These are phyloP conservation scores for Lactarius quietus DNA, from an alignment of 768 basidiomycete species.

Conservation along the genomic window DNA sequence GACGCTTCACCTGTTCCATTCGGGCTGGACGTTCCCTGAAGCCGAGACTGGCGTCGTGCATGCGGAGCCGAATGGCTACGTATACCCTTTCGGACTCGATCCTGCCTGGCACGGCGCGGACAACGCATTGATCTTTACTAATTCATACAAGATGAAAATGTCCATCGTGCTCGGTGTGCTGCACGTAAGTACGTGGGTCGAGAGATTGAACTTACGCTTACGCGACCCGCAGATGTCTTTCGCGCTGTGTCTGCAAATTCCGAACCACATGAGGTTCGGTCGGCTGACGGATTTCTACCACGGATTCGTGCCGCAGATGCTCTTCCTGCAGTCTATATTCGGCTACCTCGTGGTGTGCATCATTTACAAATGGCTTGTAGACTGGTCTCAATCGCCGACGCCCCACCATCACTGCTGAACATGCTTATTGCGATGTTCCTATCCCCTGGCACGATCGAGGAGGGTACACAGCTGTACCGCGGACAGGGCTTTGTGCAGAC, in stretches of 20 bases:
- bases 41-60: slow-evolving; percentile 38
- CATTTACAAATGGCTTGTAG: slow-evolving; percentile 94
- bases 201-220: not conserved
- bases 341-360: slow-evolving; percentile 94
- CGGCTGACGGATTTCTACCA: slow-evolving; percentile 82
- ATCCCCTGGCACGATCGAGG: slow-evolving; percentile 74
- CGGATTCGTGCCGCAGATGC: slow-evolving; percentile 95
- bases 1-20: slow-evolving; percentile 79
- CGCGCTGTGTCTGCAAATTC: slow-evolving; percentile 91
- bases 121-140: slow-evolving; percentile 89
- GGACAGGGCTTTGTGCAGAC: slow-evolving; percentile 87
- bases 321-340: slow-evolving; percentile 97
- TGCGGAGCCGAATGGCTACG: slow-evolving; percentile 57
- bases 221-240: slow-evolving; percentile 82
- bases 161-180: slow-evolving; percentile 93
- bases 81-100: slow-evolving; percentile 94
- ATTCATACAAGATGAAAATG: slow-evolving; percentile 99
- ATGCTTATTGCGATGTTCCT: slow-evolving; percentile 98
- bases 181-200: slow-evolving; percentile 58
- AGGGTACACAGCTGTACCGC: slow-evolving; percentile 67
- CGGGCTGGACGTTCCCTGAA: slow-evolving; percentile 79
- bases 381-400: slow-evolving; percentile 72
- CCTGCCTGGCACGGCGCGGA: slow-evolving; percentile 93
- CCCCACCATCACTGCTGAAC: slow-evolving; percentile 88
- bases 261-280: slow-evolving; percentile 94